Percentiles rank a stretch among this genome's conserved stretches.
Conservation (phyloP, 2,329 filamentous ascomycete species). For the Golovinomyces cichoracearum region DNA sequence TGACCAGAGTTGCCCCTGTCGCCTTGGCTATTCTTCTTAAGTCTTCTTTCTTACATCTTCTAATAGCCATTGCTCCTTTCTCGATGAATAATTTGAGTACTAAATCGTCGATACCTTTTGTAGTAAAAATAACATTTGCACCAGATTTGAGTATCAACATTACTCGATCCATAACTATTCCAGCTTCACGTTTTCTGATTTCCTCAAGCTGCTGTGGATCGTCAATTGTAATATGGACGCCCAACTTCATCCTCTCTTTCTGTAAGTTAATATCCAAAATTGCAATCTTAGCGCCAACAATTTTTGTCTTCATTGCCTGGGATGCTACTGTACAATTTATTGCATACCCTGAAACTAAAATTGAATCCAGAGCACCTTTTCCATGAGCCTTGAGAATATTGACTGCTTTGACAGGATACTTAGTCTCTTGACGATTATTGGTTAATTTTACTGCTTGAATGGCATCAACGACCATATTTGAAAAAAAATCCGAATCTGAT, state of each 20-base stretch:
- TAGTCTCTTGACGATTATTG: conserved; percentile 71
- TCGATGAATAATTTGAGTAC: conserved; percentile 87
- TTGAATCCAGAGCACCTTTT: conserved; percentile 67
- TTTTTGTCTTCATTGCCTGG: conserved; percentile 84
- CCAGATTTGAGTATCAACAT: conserved; percentile 96
- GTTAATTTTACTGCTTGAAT: conserved; percentile 85
- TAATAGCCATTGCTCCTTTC: conserved; percentile 80
- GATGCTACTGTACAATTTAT: conserved; percentile 97
- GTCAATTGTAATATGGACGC: conserved; percentile 93
- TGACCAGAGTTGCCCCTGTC: conserved; percentile 76
- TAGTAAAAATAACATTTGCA: conserved; percentile 86
- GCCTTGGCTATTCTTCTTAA: conserved; percentile 85
- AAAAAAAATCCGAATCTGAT: conserved; percentile 83
- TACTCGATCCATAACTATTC: conserved; percentile 77
- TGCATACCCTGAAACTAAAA: conserved; percentile 86
- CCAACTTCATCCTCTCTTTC: conserved; percentile 97
- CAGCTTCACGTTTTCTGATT: conserved; percentile 76
- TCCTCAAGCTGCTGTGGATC: conserved; percentile 94
- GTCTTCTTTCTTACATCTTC: conserved; percentile 97
- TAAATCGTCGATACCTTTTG: conserved; percentile 94
- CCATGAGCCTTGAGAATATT: conserved; percentile 97
- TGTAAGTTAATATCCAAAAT: conserved; percentile 94
- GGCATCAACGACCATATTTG: conserved; percentile 88
- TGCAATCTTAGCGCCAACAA: conserved; percentile 88
- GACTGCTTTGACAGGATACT: conserved; percentile 97